Evolutionary conservation across 179 eudicot species (phyloP), one percentile per base, ranked within the genome.

Genomic region (Spergularia azorica): DNA sequence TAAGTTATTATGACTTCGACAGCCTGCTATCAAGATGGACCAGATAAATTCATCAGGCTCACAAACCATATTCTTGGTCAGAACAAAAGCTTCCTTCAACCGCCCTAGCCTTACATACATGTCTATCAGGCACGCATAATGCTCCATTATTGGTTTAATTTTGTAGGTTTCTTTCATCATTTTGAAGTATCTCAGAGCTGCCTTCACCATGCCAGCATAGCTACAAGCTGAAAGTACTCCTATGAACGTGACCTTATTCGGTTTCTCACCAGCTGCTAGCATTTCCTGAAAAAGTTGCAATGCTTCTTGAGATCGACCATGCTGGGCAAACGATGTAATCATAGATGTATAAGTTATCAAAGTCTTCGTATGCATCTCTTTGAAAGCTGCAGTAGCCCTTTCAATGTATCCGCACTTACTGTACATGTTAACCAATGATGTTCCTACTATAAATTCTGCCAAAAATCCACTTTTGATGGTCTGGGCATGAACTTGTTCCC

Each of bases 191-290:
- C 73, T 59, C 54, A 87, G 70, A 50, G 88, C 97, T 79, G 86
- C 83, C 32, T 90, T 86, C 9, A 90, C 92, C 86, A 82, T 67
- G 39, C 94, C 94, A 7, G 91, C 89, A 71, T 84, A 90, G 74
- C 97, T 92, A 75, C 94, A 92, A 12, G 97, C 97, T 4, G 97
- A 80, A 69, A 92, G 90, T 21, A 92, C 90, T 10, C 88, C 92
- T 5, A 89, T 87, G 72, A 92, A 90, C 6, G 97, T 90, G 43
- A 92, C 81, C 80, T 87, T 85, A 81, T 92, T 92, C 59, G 97
- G 97, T 72, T 84, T 82, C 71, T 78, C 91, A 9, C 97, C 92
- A 18, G 87, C 81, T 46, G 83, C 64, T 77, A 88, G 77, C 92
- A 92, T 89, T 67, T 88, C 91, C 72, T 86, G 86, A 61, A 92